phyloP scores from a whole-genome alignment of 179 eudicot genomes.

The Corrigiola litoralis region DNA sequence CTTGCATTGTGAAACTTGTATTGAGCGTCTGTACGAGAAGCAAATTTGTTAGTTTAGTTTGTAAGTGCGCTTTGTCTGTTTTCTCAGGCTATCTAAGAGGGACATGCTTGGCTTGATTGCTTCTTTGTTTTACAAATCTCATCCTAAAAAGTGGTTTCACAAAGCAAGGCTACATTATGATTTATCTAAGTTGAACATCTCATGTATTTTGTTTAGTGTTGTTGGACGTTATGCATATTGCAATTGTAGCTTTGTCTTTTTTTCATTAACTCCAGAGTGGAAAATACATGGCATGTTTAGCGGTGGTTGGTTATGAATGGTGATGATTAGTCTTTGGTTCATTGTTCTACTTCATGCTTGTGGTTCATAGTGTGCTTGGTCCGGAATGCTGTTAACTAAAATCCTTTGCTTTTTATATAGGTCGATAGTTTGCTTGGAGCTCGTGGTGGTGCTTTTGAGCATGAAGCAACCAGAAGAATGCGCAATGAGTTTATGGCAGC shows the following conservation, averaged over 20 bases:
- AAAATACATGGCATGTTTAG: no score
- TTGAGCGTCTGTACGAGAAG: no score
- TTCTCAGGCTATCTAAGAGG: no score
- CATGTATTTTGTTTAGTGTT: neutral
- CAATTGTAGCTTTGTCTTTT: neutral
- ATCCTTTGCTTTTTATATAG: slow-evolving; percentile 28
- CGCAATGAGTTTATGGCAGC: slow-evolving; percentile 99
- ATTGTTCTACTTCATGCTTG: neutral
- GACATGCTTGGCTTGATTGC: no score
- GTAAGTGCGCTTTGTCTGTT: no score
- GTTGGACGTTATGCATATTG: neutral
- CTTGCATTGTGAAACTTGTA: no score
- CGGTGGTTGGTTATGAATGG: neutral
- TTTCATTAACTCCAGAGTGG: neutral
- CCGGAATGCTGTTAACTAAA: neutral
- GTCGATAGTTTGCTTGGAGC: slow-evolving; percentile 99
- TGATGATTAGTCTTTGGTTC: neutral
- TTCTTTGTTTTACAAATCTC: no score
- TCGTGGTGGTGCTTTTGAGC: slow-evolving; percentile 97
- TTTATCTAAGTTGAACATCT: no score
- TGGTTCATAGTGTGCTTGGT: neutral
- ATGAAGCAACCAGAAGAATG: slow-evolving; percentile 99
- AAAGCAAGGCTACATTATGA: no score
- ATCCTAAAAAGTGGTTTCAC: no score
- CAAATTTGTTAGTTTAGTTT: no score